phyloP scores from a whole-genome alignment of 768 basidiomycete genomes.

The Flagelloscypha sp. region DNA sequence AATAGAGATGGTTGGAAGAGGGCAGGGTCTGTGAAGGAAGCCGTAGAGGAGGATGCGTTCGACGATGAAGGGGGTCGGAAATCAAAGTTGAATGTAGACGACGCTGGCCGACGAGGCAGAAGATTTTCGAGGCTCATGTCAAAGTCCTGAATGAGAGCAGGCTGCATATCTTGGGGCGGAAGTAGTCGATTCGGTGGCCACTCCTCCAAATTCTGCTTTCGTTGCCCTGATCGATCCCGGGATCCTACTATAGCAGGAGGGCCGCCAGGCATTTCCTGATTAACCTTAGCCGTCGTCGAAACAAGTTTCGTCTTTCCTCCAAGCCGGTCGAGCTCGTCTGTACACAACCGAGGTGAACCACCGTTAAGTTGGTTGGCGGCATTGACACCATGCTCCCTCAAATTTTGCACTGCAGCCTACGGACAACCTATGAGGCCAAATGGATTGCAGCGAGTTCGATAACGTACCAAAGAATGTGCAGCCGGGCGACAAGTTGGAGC shows the following conservation, averaged over 20 bases:
- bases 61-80: constrained; percentile 8
- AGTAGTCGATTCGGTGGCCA: too few relatives aligned
- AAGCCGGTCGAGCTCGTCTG: constrained; percentile 45
- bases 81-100: constrained; percentile 8
- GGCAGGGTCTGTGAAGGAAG: background rate
- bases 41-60: constrained; percentile 12
- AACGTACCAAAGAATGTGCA: constrained; percentile 33
- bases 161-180: too few relatives aligned
- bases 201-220: too few relatives aligned
- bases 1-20: background rate
- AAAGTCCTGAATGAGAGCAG: too few relatives aligned
- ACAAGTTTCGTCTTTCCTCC: constrained; percentile 46
- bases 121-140: too few relatives aligned
- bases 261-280: too few relatives aligned
- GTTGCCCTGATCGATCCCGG: too few relatives aligned
- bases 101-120: too few relatives aligned
- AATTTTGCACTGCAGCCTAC: constrained; percentile 32
- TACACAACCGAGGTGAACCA: constrained; percentile 20
- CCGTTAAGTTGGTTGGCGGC: constrained; percentile 18
- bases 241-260: too few relatives aligned
- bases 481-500: constrained; percentile 37
- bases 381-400: constrained; percentile 38
- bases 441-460: background rate
- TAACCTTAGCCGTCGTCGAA: too few relatives aligned
- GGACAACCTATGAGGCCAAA: background rate